Percentiles rank a stretch among this genome's conserved stretches.
phyloP scores from a whole-genome alignment of 2,329 filamentous ascomycete genomes.

The Pseudogymnoascus sp. region DNA sequence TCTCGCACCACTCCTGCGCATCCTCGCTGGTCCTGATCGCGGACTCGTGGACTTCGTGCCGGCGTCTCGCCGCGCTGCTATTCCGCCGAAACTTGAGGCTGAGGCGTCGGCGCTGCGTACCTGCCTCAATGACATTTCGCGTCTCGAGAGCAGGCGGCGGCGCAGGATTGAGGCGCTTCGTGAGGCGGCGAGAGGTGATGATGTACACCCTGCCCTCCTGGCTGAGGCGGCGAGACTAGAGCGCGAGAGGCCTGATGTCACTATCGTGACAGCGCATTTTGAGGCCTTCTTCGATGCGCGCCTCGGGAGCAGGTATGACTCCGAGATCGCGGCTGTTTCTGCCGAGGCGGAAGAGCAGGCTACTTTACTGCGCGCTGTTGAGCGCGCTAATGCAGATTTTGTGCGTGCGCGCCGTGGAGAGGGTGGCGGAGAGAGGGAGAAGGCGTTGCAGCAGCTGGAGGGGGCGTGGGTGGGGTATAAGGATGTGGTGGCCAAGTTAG shows the following conservation, averaged over 20 bases:
- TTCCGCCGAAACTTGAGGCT: slow-evolving; percentile 71
- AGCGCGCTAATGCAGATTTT: slow-evolving; percentile 71
- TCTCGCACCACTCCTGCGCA: slow-evolving; percentile 63
- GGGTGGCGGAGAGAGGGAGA: slow-evolving; percentile 65
- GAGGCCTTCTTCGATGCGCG: slow-evolving; percentile 82
- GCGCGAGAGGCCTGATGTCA: slow-evolving; percentile 73
- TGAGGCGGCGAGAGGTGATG: slow-evolving; percentile 74
- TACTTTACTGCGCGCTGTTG: slow-evolving; percentile 57
- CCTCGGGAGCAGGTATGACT: slow-evolving; percentile 65
- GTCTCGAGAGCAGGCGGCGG: slow-evolving; percentile 71
- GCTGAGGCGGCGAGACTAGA: slow-evolving; percentile 78
- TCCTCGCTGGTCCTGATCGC: slow-evolving; percentile 72
- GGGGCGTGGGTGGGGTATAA: slow-evolving; percentile 94
- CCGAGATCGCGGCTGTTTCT: slow-evolving; percentile 61
- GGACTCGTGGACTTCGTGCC: slow-evolving; percentile 84
- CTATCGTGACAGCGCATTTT: slow-evolving; percentile 81
- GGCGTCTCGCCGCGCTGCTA: slow-evolving; percentile 67
- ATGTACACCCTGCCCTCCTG: slow-evolving; percentile 78
- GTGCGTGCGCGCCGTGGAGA: slow-evolving; percentile 54
- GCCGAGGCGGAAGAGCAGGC: slow-evolving; percentile 72
- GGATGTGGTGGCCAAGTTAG: slow-evolving; percentile 85
- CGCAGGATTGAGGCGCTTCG: slow-evolving; percentile 71
- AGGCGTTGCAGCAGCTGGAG: slow-evolving; percentile 78
- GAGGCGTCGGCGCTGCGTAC: slow-evolving; percentile 70
- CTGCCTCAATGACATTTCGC: slow-evolving; percentile 73